Evolutionary conservation across 78 protist species (phyloP).

Genomic region (Isochrysis galbana): DNA sequence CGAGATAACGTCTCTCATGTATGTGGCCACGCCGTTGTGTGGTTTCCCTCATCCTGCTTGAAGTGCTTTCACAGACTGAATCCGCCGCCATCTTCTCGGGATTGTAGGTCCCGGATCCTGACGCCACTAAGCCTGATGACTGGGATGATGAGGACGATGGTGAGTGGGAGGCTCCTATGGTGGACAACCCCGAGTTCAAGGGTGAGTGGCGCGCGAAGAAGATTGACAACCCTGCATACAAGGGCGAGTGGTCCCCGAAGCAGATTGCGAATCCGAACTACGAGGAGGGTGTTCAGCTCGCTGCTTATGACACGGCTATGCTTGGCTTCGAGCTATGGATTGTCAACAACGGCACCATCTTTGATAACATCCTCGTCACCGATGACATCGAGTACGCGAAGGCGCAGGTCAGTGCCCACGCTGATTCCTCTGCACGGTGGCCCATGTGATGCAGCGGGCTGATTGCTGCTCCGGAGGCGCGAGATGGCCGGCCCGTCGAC

Average conservation of each 20-base stretch:
- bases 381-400: conserved; percentile 78
- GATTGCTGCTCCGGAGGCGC: background rate
- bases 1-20: too few relatives aligned
- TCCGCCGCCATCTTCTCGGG: too few relatives aligned
- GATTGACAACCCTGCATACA: conserved; percentile 92
- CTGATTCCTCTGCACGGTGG: background rate
- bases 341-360: conserved; percentile 95
- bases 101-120: conserved; percentile 89
- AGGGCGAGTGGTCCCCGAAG: conserved; percentile 77
- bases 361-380: conserved; percentile 92
- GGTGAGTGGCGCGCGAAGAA: conserved; percentile 86
- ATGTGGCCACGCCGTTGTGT: too few relatives aligned
- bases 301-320: conserved; percentile 33
- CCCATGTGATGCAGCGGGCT: background rate
- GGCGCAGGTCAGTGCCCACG: too few relatives aligned
- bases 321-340: conserved; percentile 96
- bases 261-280: conserved; percentile 47
- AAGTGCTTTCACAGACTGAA: too few relatives aligned
- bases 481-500: too few relatives aligned
- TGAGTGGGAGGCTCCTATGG: conserved; percentile 97
- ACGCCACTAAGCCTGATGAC: conserved; percentile 95
- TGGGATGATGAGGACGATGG: conserved; percentile 99
- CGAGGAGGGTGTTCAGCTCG: conserved; percentile 43
- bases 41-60: too few relatives aligned
- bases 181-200: conserved; percentile 94